phyloP scores from a whole-genome alignment of 148 eudicot species.

The Selenicereus undatus region DNA sequence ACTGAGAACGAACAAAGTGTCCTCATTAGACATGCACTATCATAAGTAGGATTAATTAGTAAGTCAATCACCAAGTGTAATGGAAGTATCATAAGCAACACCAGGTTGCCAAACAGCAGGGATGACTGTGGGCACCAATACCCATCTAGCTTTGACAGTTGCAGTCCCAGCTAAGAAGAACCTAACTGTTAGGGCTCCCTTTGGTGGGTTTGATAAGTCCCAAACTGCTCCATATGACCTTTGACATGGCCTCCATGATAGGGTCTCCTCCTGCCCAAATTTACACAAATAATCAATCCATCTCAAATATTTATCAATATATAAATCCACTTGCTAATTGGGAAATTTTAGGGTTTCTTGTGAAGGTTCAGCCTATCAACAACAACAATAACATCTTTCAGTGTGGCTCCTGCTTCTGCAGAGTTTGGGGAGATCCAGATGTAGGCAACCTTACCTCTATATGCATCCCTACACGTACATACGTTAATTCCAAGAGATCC shows the following conservation, averaged over 20 bases:
- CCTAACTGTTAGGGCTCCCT: conserved; percentile 38
- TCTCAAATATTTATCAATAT: no score
- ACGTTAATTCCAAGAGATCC: no score
- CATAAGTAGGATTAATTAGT: background rate
- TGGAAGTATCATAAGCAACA: conserved; percentile 32
- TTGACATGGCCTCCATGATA: conserved; percentile 57
- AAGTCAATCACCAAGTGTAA: background rate
- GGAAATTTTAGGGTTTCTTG: background rate
- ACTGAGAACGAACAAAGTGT: no score
- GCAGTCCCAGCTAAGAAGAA: conserved; percentile 37
- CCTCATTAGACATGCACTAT: no score
- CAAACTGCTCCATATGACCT: conserved; percentile 59
- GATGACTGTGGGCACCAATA: conserved; percentile 29
- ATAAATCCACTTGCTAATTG: background rate
- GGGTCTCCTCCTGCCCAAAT: conserved; percentile 42
- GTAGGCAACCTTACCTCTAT: no score
- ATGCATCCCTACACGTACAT: no score
- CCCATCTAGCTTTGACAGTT: conserved; percentile 28
- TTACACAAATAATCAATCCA: background rate
- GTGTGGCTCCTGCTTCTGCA: no score
- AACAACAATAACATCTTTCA: no score
- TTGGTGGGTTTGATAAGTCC: conserved; percentile 59
- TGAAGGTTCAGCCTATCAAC: no score
- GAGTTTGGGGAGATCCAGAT: no score
- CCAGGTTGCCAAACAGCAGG: conserved; percentile 45